A percentile compares a stretch with the other conserved stretches of the same genome.
Conservation (phyloP, 352 stramenopile species). For the Aphanomyces stellatus region DNA sequence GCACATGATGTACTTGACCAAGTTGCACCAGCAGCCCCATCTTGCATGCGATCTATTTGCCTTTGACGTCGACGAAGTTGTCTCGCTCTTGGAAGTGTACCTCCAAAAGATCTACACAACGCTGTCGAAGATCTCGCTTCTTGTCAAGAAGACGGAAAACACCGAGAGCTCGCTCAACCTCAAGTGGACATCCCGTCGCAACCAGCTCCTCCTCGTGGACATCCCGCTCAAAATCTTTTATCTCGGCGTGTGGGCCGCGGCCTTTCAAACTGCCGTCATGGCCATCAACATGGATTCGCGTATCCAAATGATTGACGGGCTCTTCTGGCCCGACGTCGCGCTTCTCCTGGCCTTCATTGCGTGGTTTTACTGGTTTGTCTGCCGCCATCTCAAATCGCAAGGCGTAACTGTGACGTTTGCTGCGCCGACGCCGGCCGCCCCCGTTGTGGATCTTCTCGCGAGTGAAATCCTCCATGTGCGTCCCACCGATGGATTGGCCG, state of each 20-base stretch:
- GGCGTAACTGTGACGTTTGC: not conserved
- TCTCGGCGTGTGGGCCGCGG: not conserved
- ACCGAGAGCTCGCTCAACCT: conserved; percentile 4
- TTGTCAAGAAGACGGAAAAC: not conserved
- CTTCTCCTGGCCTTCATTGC: not conserved
- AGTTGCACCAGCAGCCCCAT: not conserved
- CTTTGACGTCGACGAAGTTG: conserved; percentile 30
- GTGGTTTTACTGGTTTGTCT: not conserved
- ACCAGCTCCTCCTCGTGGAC: not conserved
- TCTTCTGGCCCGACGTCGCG: not conserved
- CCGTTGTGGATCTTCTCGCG: not conserved
- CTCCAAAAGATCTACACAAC: conserved; percentile 18
- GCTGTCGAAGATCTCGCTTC: not conserved
- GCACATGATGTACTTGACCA: conserved; percentile 29
- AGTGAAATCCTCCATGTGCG: no score
- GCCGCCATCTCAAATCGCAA: not conserved
- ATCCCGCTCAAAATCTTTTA: not conserved
- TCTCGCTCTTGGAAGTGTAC: conserved; percentile 30
- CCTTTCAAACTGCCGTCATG: not conserved
- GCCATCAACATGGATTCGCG: not conserved
- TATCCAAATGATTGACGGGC: not conserved
- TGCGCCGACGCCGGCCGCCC: not conserved
- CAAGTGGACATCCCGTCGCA: conserved; percentile 3
- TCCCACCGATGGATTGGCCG: no score
- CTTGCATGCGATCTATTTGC: not conserved